Evolutionary conservation across 1,284 basidiomycete genomes (phyloP), one percentile per base, ranked within the genome.

Genomic region (Earliella scabrosa): DNA sequence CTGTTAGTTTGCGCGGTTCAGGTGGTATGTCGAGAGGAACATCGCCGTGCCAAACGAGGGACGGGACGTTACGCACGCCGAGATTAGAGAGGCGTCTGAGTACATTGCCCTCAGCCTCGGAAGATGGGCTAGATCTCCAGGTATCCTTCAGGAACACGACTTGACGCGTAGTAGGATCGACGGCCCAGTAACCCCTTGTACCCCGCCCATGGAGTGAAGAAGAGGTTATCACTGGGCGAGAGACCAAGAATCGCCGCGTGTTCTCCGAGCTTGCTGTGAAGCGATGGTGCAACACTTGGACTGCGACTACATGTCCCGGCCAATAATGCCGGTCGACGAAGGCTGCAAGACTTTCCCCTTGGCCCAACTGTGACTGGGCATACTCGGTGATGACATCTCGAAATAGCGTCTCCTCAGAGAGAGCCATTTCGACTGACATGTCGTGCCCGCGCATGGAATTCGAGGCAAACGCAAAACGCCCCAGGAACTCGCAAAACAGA

Each of bases 61-160:
- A 18, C 6, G 45, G 45, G 21, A 46, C 29, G 26, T 35, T 35
- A 9, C 45, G 45, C 10, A 46, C 45, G 26, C 46, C 27, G 18
- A 23, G 18, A 23, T 43, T 9, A 2, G 10, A 41, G 32, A 2
- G 39, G 29, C 1, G 63, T 38, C 18, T 63, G 57, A 27, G 56
- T 44, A 36, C 63, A 67, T 14, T 65, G 58, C 54, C 63, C 66
- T 6, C 72, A 41, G 71, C 70, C 4, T 67, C 63, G 47, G 14
- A 11, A 4, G 20, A 4, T 3, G 13, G 4, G 2, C 26, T 21
- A 20, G 6, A 7, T 4, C 47, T 36, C 54, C 54, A 56, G 1
- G 48, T 51, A 14, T 56, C 55, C 18, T 57, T 57, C 21, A 57
- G 20, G 26, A 52, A 57, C 0, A 43, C 54, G n/a, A 51, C 21